A percentile compares a stretch with the other conserved stretches of the same genome.
Evolutionary conservation across 2,329 filamentous ascomycete species (phyloP).

Genomic region (Hymenoscyphus linearis): DNA sequence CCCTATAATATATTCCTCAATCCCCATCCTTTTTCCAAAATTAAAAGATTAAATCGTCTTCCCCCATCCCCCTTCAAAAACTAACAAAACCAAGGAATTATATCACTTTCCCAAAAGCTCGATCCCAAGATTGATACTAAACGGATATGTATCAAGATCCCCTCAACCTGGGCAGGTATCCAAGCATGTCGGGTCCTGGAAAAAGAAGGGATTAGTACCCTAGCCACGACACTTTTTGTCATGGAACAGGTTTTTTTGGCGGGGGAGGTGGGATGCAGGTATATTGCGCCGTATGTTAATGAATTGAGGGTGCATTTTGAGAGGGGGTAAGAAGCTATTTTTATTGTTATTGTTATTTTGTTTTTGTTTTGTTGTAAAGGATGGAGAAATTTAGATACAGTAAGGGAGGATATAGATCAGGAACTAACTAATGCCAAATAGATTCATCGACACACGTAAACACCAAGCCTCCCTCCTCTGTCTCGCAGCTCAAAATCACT

Average conservation of each 20-base stretch:
- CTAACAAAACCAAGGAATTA: constrained; percentile 39
- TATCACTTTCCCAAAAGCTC: constrained; percentile 42
- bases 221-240: constrained; percentile 59
- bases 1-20: neutral
- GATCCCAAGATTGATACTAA: constrained; percentile 39
- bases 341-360: too few relatives aligned
- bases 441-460: constrained; percentile 44
- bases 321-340: constrained; percentile 33
- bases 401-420: too few relatives aligned
- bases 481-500: constrained; percentile 49
- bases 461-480: constrained; percentile 35
- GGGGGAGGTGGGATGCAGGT: constrained; percentile 51
- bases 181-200: constrained; percentile 53
- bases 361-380: too few relatives aligned
- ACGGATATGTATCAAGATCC: constrained; percentile 58
- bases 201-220: constrained; percentile 44
- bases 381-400: too few relatives aligned
- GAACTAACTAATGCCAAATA: constrained; percentile 25
- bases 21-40: too few relatives aligned
- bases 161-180: constrained; percentile 58
- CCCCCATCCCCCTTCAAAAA: neutral
- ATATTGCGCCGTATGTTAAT: constrained; percentile 62
- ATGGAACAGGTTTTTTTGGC: constrained; percentile 56
- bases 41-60: too few relatives aligned
- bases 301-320: constrained; percentile 59